Evolutionary conservation across 1,284 basidiomycete genomes (phyloP), one percentile per base, ranked within the genome.

Genomic region (Meira nashicola): DNA sequence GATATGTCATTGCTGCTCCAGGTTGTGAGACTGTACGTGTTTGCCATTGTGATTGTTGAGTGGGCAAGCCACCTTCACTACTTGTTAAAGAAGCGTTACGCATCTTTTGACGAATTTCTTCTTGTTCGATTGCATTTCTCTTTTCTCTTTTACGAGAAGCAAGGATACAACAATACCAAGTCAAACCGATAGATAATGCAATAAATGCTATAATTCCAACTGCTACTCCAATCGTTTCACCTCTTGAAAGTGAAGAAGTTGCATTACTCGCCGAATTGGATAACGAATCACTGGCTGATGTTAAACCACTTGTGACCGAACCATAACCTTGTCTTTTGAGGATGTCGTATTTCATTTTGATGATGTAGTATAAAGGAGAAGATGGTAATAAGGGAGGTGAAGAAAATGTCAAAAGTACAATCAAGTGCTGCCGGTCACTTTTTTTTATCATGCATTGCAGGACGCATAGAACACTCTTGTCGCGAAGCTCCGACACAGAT

Each of bases 391-490:
- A 10, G 8, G 19, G 10, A 9, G 23, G 8, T 46, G 8, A 21
- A 46, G 44, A 46, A 46, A 40, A n/a, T 40, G 10, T 40, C 10
- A 40, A 40, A n/a, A 40, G 39, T 40, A 40, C n/a, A 33, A 33
- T 33, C 28, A 33, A n/a, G n/a, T n/a, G 28, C 28, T 33, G 28
- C 28, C 28, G 28, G 28, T 33, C 28, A 33, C 3, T 33, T 33
- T 8, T 33, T n/a, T 33, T 33, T 33, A 3, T 33, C 28, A 33
- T 33, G 28, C 28, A 33, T 33, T 33, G 28, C 28, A n/a, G 28
- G 28, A 33, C 28, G 28, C 28, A 33, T 33, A 33, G 28, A 33
- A 33, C 8, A 3, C 28, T 33, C 28, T 33, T 33, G 28, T 33
- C 28, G 28, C 28, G 8, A 33, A 4, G 28, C 28, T 33, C 28